phyloP scores from a whole-genome alignment of 345 rosid species.

The Erysimum cheiranthoides region DNA sequence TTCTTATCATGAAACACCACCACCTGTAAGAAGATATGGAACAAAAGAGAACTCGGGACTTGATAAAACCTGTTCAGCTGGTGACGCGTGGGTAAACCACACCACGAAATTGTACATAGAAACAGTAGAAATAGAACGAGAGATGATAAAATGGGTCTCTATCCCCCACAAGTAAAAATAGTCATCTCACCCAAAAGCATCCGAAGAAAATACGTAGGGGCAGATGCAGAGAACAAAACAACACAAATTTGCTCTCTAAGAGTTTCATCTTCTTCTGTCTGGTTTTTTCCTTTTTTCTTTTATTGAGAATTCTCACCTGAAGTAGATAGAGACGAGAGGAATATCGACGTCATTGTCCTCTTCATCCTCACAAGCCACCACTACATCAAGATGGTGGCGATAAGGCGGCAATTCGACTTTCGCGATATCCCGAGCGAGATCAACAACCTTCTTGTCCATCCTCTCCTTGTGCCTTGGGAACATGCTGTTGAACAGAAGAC shows the following conservation, averaged over 20 bases:
- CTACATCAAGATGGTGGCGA: slow-evolving; percentile 73
- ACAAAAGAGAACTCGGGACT: not conserved
- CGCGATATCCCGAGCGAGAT: slow-evolving; percentile 81
- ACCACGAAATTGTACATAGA: not conserved
- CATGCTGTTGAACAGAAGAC: slow-evolving; percentile 82
- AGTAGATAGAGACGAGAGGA: slow-evolving; percentile 81
- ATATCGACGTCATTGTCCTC: slow-evolving; percentile 87
- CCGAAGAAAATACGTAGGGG: slow-evolving; percentile 28
- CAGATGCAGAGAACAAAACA: slow-evolving; percentile 34
- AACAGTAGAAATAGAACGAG: not conserved
- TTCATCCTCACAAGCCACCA: slow-evolving; percentile 90
- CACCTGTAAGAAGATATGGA: not conserved
- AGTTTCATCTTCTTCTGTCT: not conserved
- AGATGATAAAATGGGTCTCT: slow-evolving; percentile 31
- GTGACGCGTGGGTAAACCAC: slow-evolving; percentile 8
- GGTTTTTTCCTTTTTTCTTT: not conserved
- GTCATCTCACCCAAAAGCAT: slow-evolving; percentile 32
- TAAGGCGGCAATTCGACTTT: slow-evolving; percentile 74
- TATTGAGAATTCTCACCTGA: slow-evolving; percentile 36
- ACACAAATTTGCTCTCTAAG: slow-evolving; percentile 25
- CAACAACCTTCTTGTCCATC: slow-evolving; percentile 85
- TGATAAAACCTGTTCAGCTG: slow-evolving; percentile 3
- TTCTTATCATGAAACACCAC: not conserved
- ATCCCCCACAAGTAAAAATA: slow-evolving; percentile 27
- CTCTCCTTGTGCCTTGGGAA: slow-evolving; percentile 82